Evolutionary conservation across 2,329 filamentous ascomycete species (phyloP).

Genomic region (Aschersonia sp.): DNA sequence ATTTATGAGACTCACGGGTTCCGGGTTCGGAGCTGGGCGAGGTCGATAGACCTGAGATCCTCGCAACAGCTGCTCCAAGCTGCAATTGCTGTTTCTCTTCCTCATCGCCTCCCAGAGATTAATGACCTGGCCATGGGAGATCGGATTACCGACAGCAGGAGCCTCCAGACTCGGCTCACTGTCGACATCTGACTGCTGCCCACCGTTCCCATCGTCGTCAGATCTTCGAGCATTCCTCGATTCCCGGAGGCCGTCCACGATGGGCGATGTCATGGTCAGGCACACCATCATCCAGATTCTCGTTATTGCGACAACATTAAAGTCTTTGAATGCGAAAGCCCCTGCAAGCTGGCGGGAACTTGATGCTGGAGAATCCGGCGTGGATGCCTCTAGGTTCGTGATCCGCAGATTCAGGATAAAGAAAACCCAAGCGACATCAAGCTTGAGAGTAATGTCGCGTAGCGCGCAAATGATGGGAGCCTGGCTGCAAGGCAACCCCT

Average conservation of each 20-base stretch:
- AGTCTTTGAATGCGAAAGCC: too few species aligned
- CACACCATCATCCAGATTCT: conserved; percentile 45
- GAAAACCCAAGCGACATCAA: too few species aligned
- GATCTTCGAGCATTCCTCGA: conserved; percentile 7
- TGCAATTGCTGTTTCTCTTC: conserved; percentile 17
- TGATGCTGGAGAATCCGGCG: too few species aligned
- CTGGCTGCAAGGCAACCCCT: too few species aligned
- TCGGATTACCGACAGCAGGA: conserved; percentile 46
- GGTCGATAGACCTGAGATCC: conserved; percentile 60
- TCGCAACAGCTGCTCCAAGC: conserved; percentile 55
- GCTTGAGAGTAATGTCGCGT: too few species aligned
- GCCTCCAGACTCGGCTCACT: conserved; percentile 34
- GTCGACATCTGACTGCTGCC: conserved; percentile 1
- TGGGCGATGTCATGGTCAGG: conserved; percentile 58
- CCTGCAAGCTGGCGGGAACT: too few species aligned
- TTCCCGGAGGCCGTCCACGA: conserved; percentile 45
- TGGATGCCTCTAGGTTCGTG: too few species aligned
- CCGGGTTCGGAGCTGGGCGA: conserved; percentile 66
- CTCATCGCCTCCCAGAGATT: conserved; percentile 40
- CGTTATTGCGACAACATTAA: background rate
- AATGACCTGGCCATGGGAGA: conserved; percentile 57
- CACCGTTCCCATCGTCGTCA: conserved; percentile 8
- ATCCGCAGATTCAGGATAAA: too few species aligned
- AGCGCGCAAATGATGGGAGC: too few species aligned
- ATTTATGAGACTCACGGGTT: conserved; percentile 42